Percentiles rank a stretch among this genome's conserved stretches.
These are phyloP conservation scores for Cladosporium phlei DNA, from an alignment of 2,329 filamentous ascomycete genomes.

Conservation along the genomic window DNA sequence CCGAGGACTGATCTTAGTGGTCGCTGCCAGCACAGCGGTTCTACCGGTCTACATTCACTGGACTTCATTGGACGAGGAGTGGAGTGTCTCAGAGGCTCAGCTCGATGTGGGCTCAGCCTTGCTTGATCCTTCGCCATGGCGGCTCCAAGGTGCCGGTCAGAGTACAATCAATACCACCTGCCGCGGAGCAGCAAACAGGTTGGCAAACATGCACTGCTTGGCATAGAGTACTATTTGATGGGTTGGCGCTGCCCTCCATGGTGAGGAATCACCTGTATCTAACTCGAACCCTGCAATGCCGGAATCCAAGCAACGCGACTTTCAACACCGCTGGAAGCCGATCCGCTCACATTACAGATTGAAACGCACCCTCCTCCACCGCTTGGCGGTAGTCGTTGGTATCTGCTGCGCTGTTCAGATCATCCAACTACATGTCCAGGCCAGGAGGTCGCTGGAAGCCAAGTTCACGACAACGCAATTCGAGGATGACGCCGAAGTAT, in stretches of 20 bases:
- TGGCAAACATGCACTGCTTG: too few relatives aligned
- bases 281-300: neutral
- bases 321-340: neutral
- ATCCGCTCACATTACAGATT: neutral
- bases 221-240: too few relatives aligned
- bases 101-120: neutral
- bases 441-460: neutral
- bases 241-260: too few relatives aligned
- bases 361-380: neutral
- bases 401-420: neutral
- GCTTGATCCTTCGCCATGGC: neutral
- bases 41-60: neutral
- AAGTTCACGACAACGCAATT: neutral
- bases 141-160: neutral
- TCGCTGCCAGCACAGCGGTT: neutral
- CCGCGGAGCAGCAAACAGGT: constrained; percentile 4
- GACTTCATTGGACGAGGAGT: too few relatives aligned
- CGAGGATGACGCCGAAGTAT: neutral
- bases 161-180: neutral
- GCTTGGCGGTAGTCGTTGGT: neutral
- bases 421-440: neutral
- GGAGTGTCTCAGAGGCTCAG: too few relatives aligned
- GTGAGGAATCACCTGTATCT: too few relatives aligned
- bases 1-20: too few relatives aligned
- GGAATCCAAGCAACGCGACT: neutral